These are phyloP conservation scores for Byssothecium circinans DNA, from an alignment of 2,329 filamentous ascomycete species.

Conservation along the genomic window DNA sequence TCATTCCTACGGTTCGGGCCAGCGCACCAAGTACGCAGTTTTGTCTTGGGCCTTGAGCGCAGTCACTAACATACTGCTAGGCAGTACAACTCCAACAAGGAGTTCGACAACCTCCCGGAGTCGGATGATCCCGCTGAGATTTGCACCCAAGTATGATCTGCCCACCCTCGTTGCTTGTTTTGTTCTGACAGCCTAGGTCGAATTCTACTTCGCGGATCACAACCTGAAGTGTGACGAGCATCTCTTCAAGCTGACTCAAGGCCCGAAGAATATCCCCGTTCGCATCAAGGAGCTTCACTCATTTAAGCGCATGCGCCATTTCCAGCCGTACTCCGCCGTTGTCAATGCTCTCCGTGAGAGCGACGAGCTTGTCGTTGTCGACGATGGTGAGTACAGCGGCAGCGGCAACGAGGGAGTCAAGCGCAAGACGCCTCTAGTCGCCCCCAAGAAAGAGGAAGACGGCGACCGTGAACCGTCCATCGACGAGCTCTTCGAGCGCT, in stretches of 20 bases:
- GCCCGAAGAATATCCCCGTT: conserved; percentile 79
- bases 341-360: conserved; percentile 82
- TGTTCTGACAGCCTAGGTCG: conserved; percentile 62
- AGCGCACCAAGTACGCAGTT: conserved; percentile 16
- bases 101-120: conserved; percentile 59
- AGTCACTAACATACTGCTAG: conserved; percentile 11
- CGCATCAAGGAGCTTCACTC: conserved; percentile 74
- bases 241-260: conserved; percentile 76
- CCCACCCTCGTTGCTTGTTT: neutral
- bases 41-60: neutral
- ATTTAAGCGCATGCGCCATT: conserved; percentile 96
- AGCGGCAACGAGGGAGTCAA: conserved; percentile 51
- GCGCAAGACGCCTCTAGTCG: conserved; percentile 69
- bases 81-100: conserved; percentile 23
- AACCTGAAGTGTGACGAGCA: conserved; percentile 89
- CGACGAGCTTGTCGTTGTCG: conserved; percentile 70
- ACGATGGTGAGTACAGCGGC: conserved; percentile 65
- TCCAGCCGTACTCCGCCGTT: conserved; percentile 83
- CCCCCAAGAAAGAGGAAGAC: conserved; percentile 36
- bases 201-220: conserved; percentile 93
- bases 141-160: conserved; percentile 69
- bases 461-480: conserved; percentile 22
- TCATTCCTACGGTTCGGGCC: conserved; percentile 3
- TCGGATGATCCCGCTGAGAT: conserved; percentile 79
- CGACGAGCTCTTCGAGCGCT: conserved; percentile 50